Conservation (phyloP, 176 grass and related monocot genomes). For the Bromus sterilis region DNA sequence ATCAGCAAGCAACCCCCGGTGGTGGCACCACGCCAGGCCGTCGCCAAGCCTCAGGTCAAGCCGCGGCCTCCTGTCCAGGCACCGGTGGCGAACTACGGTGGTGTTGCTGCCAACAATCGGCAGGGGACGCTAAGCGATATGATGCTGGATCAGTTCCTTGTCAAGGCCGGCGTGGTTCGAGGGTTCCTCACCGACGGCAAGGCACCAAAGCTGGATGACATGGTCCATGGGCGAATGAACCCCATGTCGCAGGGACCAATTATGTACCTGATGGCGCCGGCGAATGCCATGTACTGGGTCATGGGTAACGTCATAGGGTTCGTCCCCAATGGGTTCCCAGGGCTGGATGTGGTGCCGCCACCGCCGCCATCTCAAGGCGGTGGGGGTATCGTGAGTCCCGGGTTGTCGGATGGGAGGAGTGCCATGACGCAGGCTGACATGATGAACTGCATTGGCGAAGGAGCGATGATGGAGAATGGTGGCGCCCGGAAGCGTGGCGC, state of each 20-base stretch:
- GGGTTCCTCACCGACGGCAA: conserved; percentile 15
- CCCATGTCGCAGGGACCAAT: conserved; percentile 22
- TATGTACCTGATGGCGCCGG: conserved; percentile 21
- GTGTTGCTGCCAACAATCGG: neutral
- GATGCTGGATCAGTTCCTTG: conserved; percentile 91
- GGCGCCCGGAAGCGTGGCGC: conserved; percentile 24
- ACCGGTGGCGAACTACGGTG: conserved; percentile 5
- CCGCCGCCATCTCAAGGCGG: conserved; percentile 15
- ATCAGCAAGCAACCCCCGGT: no score
- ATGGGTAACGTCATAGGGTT: conserved; percentile 41
- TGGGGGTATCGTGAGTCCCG: conserved; percentile 23
- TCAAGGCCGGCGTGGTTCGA: conserved; percentile 75
- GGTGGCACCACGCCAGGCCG: no score
- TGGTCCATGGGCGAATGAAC: conserved; percentile 23
- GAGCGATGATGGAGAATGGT: conserved; percentile 4
- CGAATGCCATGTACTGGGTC: conserved; percentile 21
- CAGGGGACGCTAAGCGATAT: conserved; percentile 77
- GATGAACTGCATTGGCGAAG: conserved; percentile 22
- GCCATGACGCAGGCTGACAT: conserved; percentile 41
- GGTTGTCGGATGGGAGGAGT: conserved; percentile 46
- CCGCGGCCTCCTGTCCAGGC: conserved; percentile 19
- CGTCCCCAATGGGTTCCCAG: conserved; percentile 28
- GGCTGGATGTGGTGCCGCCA: conserved; percentile 15
- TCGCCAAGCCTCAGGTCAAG: no score
- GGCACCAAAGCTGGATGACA: conserved; percentile 15